Conservation (phyloP, 1,284 basidiomycete genomes). For the Pyrrhoderma noxium region DNA sequence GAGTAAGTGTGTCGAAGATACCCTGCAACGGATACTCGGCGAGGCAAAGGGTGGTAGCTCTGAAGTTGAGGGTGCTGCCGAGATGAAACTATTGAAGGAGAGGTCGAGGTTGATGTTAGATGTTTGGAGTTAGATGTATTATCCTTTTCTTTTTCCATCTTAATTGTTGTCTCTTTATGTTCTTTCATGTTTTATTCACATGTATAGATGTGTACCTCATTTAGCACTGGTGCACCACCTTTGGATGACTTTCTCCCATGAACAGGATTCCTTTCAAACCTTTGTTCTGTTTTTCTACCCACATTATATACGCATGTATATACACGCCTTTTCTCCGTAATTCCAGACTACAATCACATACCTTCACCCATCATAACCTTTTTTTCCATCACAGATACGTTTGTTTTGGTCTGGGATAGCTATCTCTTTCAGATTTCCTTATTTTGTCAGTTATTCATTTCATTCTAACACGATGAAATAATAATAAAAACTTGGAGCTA, state of each 20-base stretch:
- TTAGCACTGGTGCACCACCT: no score
- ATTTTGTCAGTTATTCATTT: no score
- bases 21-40: slow-evolving; percentile 79
- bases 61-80: slow-evolving; percentile 82
- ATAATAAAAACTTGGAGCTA: no score
- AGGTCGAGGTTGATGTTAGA: slow-evolving; percentile 75
- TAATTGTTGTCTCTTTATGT: not conserved
- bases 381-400: no score
- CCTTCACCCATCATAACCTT: no score
- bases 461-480: no score
- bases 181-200: not conserved
- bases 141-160: not conserved
- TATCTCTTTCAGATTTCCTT: no score
- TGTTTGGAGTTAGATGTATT: slow-evolving; percentile 62
- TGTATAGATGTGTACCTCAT: no score
- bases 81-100: slow-evolving; percentile 92
- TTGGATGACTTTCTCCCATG: not conserved
- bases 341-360: no score
- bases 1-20: slow-evolving; percentile 91
- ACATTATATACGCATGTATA: no score
- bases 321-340: no score
- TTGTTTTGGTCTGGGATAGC: no score
- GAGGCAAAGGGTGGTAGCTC: slow-evolving; percentile 86
- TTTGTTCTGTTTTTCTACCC: not conserved
- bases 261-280: not conserved